Evolutionary conservation across 345 rosid species (phyloP), one percentile per base, ranked within the genome.

Genomic region (Clarkia xantiana): DNA sequence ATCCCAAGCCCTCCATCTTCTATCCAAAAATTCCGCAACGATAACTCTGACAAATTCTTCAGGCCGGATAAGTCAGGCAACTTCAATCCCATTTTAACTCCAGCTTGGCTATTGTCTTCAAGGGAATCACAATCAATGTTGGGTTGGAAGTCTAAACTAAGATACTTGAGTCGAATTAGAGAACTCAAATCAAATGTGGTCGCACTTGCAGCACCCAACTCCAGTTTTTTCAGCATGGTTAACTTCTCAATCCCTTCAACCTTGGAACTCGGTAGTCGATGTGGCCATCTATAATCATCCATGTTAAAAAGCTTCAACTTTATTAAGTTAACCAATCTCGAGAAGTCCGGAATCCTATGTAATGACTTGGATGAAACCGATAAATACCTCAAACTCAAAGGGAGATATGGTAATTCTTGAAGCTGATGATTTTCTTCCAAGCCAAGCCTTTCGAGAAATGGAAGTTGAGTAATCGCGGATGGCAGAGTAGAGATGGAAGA

Each of bases 271-370:
- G 9, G 40, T 19, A 54, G 10, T 39, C n/a, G 18, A 23, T 54
- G 49, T 23, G 23, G 40, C 41, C 16, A 10, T 17, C 8, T n/a
- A 25, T 16, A 9, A 49, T 39, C 18, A 22, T 0, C 41, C 16
- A 2, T 11, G 38, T 25, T 1, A n/a, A 40, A 13, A 5, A 54
- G 11, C 18, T 12, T 10, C 48, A 54, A 15, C 0, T 0, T 2
- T 16, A 14, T 11, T 16, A 54, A 38, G n/a, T 54, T 54, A n/a
- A 0, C 34, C 45, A 48, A 18, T 9, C 23, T 47, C 3, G 61
- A 57, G 14, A 48, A 46, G 49, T 57, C 53, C 18, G 61, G 53
- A 25, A 47, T n/a, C 9, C 18, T 47, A 39, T 48, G 40, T 17
- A 57, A 49, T n/a, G 53, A 11, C 18, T 10, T 22, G 16, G 53